Base-by-base conservation (phyloP, 495 filamentous ascomycete species). In the Trichocladium antarcticum region DNA sequence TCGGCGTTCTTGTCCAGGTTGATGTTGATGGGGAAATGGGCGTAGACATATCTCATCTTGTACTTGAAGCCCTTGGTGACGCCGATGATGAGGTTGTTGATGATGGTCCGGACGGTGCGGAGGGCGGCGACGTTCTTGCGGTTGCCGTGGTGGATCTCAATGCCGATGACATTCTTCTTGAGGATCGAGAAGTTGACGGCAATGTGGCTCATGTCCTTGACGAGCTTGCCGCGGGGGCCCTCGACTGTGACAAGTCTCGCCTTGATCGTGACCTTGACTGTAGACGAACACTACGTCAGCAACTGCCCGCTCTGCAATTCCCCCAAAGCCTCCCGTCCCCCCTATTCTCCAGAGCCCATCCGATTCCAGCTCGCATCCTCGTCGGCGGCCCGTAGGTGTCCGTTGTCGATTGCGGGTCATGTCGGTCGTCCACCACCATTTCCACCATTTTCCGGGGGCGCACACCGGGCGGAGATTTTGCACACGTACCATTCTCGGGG, bases 41-140 rank as follows among this genome's bases (percentile, higher is more conserved):
- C 92, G 71, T 98, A 98, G 74, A 98, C 92, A 74, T 98, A 98
- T 58, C 92, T 86, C 92, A 98, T 97, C 85, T 97, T 98, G 85
- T 98, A 98, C 77, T 90, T 90, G 85, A 85, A 98, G 54, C 92
- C 92, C 75, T 85, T 89, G 66, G 93, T 98, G 53, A 98, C 92
- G 71, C 92, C 92, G 66, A 87, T 83, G 73, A 97, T 85, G 70
- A 98, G 61, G 82, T 98, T 98, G 80, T 92, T 85, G 78, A 98
- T 95, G 70, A 97, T 62, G 49, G 89, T 88, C 61, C 85, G 85
- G 81, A 98, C 92, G 61, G 92, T 98, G 62, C 92, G 90, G 66
- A 98, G 87, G 53, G 92, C 86, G 69, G 92, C 92, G 63, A 98
- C 83, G 68, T 87, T 89, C 80, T 98, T 98, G 70, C 92, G 89